Base-by-base conservation (phyloP, 2,329 filamentous ascomycete species). In the Biscogniauxia marginata region DNA sequence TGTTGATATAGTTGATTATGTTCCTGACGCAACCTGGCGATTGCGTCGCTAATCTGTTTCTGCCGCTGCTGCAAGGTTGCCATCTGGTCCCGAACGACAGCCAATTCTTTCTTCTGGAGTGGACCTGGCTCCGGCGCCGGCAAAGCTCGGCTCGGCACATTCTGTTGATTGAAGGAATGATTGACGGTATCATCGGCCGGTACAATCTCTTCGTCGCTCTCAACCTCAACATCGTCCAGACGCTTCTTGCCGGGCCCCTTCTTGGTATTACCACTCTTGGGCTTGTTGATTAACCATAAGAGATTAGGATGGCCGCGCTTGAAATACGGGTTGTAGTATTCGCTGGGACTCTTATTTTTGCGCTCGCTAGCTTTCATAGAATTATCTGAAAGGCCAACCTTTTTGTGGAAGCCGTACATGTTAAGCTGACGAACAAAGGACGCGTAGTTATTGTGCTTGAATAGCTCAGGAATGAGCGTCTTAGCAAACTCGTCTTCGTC, bases 401-500 rank as follows among this genome's bases (percentile, higher is more conserved):
- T 88, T 80, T 99, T 99, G 80, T 99, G 95, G 67, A 99, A 99
- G 71, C 96, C 93, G 74, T 96, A 97, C 73, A 97, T 97, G 79
- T 97, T 97, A 56, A 97, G 79, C 73, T 97, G 93, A 49, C 93
- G 89, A 56, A 97, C 93, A 71, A 97, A 97, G 75, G 92, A 96
- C 25, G 93, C 93, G 77, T 97, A 97, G 73, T 97, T 97, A 83
- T 91, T 96, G 76, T 98, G 95, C 75, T 99, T 99, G 81, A 99
- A 99, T 69, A 98, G 92, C 72, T 98, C 97, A 2, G 95, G 95
- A 16, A 99, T 84, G 66, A 99, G 96, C 43, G 90, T 89, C 73
- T 97, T 96, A 20, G 95, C 98, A 70, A 99, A 99, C 74, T 96
- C 93, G 69, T 99, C 95, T 74, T 99, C 95, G 68, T 99, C 93